phyloP scores from a whole-genome alignment of 441 rosid species.

The Viola pubescens region DNA sequence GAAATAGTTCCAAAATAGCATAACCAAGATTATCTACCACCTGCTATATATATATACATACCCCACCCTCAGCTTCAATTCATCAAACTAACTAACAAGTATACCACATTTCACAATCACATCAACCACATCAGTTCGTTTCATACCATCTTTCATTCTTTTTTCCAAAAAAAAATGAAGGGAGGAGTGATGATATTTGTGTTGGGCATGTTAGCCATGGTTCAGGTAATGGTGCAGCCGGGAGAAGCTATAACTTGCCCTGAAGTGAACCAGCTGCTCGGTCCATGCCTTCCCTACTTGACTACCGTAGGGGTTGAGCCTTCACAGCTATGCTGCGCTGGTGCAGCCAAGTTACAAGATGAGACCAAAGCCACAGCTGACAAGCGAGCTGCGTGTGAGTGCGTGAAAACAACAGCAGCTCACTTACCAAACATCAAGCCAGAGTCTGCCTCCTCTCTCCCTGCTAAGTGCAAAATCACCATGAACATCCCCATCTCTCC shows the following conservation, averaged over 20 bases:
- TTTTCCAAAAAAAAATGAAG: slow-evolving; percentile 18
- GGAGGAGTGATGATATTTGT: background rate
- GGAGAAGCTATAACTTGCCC: slow-evolving; percentile 3
- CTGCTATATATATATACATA: no score
- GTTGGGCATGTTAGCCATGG: background rate
- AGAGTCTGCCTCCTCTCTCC: slow-evolving; percentile 3
- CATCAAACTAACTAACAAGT: background rate
- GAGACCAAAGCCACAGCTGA: background rate
- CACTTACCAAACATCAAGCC: background rate
- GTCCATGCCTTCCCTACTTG: slow-evolving; percentile 1
- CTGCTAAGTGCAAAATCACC: background rate
- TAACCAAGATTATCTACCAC: no score
- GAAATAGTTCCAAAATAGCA: background rate
- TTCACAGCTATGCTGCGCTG: background rate
- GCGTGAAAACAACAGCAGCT: background rate
- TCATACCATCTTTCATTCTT: no score
- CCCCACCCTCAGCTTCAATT: background rate
- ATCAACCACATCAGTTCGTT: no score
- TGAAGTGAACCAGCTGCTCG: background rate
- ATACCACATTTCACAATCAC: background rate
- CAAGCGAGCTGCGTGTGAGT: slow-evolving; percentile 13
- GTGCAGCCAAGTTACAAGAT: background rate
- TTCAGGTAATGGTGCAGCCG: background rate
- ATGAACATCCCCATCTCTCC: background rate
- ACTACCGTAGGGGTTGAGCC: background rate